Percentiles rank a stretch among this genome's conserved stretches.
Evolutionary conservation across 2,329 filamentous ascomycete species (phyloP).

Genomic region (Colletotrichum sp.): DNA sequence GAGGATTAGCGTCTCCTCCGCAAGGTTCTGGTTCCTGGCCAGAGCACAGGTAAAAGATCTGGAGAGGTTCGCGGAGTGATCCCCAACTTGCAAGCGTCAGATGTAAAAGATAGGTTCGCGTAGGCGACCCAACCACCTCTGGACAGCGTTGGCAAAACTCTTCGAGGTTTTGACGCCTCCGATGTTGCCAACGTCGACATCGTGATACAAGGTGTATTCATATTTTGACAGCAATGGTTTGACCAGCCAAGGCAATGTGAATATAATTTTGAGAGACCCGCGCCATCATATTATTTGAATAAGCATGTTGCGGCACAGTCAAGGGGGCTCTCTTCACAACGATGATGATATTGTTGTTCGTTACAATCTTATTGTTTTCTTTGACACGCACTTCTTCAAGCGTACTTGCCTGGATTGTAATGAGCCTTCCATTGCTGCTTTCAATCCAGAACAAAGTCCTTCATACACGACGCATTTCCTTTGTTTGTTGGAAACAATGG

Average conservation of each 20-base stretch:
- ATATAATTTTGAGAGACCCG: not conserved
- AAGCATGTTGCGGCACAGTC: not conserved
- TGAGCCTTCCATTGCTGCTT: not conserved
- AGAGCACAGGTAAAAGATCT: not conserved
- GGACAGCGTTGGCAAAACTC: not conserved
- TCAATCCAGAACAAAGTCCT: not conserved
- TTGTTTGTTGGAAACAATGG: not conserved
- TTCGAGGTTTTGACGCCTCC: not conserved
- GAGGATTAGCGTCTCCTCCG: not conserved
- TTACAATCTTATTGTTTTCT: not conserved
- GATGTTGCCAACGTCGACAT: not conserved
- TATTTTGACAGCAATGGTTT: not conserved
- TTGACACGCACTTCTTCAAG: not conserved
- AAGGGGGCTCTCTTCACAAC: not conserved
- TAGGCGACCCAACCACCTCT: not conserved
- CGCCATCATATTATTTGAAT: not conserved
- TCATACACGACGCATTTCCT: not conserved
- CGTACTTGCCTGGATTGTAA: not conserved
- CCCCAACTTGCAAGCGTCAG: not conserved
- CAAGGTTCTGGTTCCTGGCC: not conserved
- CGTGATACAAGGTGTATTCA: not conserved
- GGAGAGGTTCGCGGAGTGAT: not conserved
- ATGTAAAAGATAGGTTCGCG: not conserved
- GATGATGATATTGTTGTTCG: not conserved
- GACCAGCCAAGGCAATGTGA: not conserved